Percentiles rank a stretch among this genome's conserved stretches.
Conservation (phyloP, 1,284 basidiomycete species). For the Cryptococcus wingfieldii region DNA sequence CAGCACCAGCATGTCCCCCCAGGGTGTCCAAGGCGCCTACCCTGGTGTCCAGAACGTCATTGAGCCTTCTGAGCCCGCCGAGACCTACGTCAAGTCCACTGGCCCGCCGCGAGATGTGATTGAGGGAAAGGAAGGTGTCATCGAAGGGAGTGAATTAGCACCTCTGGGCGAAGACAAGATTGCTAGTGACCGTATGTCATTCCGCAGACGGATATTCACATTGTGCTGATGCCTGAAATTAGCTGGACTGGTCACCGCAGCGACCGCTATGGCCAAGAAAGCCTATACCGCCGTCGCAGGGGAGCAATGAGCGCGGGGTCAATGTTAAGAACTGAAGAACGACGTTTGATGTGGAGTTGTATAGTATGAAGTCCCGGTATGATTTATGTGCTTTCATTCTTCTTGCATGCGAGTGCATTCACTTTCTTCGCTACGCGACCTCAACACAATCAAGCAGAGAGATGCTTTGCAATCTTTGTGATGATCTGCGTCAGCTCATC, state of each 20-base stretch:
- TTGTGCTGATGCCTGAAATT: neutral
- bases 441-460: slow-evolving; percentile 24
- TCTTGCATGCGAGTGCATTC: no score
- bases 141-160: slow-evolving; percentile 24
- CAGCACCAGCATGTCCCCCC: slow-evolving; percentile 15
- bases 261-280: slow-evolving; percentile 17
- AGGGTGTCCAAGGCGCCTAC: slow-evolving; percentile 11
- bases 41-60: slow-evolving; percentile 17
- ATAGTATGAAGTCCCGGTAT: no score
- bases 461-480: slow-evolving; percentile 53
- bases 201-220: no score
- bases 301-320: neutral
- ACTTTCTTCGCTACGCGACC: no score
- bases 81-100: slow-evolving; percentile 7
- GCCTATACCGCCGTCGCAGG: slow-evolving; percentile 21
- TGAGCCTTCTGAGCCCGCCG: slow-evolving; percentile 1
- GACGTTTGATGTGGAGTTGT: no score
- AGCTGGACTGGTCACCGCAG: slow-evolving; percentile 22
- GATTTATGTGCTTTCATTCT: no score
- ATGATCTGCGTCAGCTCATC: slow-evolving; percentile 60
- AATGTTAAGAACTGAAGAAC: no score
- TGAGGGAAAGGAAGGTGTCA: slow-evolving; percentile 21
- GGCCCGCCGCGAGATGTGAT: slow-evolving; percentile 15
- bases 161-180: slow-evolving; percentile 27
- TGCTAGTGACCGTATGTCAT: slow-evolving; percentile 21